These are phyloP conservation scores for Starmera quercuum DNA, from an alignment of 805 yeast genomes.

Conservation along the genomic window DNA sequence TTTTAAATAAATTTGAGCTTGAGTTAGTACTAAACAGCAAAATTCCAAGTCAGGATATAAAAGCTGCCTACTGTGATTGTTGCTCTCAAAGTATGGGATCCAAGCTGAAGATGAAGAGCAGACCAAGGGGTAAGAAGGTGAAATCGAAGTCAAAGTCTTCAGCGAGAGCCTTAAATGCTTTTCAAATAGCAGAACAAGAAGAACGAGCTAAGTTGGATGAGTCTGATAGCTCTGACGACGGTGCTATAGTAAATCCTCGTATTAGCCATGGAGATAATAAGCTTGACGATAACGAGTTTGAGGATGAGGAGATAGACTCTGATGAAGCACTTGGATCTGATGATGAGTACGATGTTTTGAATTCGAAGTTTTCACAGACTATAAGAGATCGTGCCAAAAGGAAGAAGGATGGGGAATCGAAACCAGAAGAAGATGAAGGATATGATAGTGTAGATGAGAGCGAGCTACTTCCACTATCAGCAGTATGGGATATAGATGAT, in stretches of 20 bases:
- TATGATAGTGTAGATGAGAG: conserved; percentile 71
- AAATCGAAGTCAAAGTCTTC: conserved; percentile 19
- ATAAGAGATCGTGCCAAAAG: conserved; percentile 47
- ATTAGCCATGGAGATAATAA: conserved; percentile 20
- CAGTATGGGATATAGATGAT: conserved; percentile 82
- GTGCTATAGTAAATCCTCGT: conserved; percentile 30
- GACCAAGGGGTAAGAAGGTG: conserved; percentile 20
- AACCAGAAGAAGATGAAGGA: conserved; percentile 42
- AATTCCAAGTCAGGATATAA: no score
- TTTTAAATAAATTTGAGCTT: no score
- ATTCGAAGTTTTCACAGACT: conserved; percentile 63
- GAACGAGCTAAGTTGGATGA: conserved; percentile 24
- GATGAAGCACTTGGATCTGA: conserved; percentile 87
- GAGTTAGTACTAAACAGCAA: no score
- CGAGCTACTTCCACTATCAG: conserved; percentile 72
- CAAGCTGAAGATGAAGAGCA: no score
- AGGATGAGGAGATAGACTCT: conserved; percentile 68
- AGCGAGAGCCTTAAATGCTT: conserved; percentile 40
- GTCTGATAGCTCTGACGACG: conserved; percentile 25
- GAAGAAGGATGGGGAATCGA: conserved; percentile 24
- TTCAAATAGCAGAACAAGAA: conserved; percentile 40
- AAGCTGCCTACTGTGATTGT: no score
- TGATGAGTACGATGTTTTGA: conserved; percentile 57
- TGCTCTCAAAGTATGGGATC: no score
- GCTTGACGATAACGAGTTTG: conserved; percentile 26